Evolutionary conservation across 2,329 filamentous ascomycete species (phyloP), one percentile per base, ranked within the genome.

Genomic region (Clarireedia homoeocarpa): DNA sequence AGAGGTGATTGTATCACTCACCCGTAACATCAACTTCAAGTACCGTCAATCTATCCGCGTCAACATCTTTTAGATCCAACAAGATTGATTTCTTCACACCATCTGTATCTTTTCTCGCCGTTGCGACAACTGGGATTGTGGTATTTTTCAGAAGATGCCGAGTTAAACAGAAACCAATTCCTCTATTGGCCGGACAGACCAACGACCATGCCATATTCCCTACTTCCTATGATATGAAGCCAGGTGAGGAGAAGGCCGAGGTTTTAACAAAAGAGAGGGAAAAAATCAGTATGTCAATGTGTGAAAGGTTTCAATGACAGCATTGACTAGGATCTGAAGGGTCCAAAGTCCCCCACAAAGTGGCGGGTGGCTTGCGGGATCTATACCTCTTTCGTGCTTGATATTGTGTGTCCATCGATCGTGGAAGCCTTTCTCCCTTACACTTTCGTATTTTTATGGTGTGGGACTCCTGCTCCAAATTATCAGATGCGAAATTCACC

Each of bases 131-230:
- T 0, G 83, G 82, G 14, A 81, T 72, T 27, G 73, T 73, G 6
- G 82, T 84, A 9, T 76, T 80, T 54, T 74, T 70, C 6, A 86
- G 72, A 6, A 87, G 70, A 55, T 78, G 76, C 51, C 81, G 75
- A 2, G 81, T 78, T 27, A 87, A 71, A 44, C 82, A 78, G 59
- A 83, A 78, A 15, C 83, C 84, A 62, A 86, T 81, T 60, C 84
- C 83, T 60, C 82, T 74, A 6, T 81, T 85, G 30, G 82, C 77
- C 2, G 84, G 84, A 12, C 77, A 78, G 5, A 82, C 72, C 17
- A 82, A 67, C 48, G 64, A 63, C 64, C 65, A 70, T 4, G 68
- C 61, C 67, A 68, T 67, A 9, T 48, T 51, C 17, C 23, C 24
- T 26, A 14, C 15, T 15, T 23, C 38, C 40, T 24, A 46, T 15